These are phyloP conservation scores for Brassica balearica DNA, from an alignment of 441 rosid genomes.

Conservation along the genomic window DNA sequence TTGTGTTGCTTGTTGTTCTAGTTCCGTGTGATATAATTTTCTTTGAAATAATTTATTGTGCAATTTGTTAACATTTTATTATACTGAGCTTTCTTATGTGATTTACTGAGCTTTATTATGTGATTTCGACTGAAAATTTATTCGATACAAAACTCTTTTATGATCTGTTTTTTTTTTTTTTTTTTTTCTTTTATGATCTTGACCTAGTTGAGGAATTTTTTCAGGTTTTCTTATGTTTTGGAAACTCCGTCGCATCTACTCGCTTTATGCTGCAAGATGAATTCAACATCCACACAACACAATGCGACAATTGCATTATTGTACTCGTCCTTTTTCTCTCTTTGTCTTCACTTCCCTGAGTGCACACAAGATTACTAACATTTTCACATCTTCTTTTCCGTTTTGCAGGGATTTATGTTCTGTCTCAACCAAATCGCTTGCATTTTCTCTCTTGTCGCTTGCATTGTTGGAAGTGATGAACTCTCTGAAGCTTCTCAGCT, in stretches of 20 bases:
- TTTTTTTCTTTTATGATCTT: neutral
- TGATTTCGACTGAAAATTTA: neutral
- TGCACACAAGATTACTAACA: neutral
- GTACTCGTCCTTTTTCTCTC: conserved; percentile 50
- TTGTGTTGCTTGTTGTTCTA: neutral
- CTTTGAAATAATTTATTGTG: neutral
- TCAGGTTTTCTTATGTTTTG: conserved; percentile 87
- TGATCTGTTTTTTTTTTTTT: neutral
- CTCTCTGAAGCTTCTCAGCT: conserved; percentile 85
- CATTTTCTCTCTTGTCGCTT: conserved; percentile 86
- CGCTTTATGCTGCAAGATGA: conserved; percentile 97
- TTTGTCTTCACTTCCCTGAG: neutral
- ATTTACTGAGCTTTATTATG: neutral
- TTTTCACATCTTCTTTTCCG: neutral
- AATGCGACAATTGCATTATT: conserved; percentile 94
- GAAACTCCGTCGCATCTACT: conserved; percentile 91
- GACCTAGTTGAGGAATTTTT: conserved; percentile 6
- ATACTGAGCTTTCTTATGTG: neutral
- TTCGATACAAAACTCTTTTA: neutral
- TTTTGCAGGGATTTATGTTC: conserved; percentile 86
- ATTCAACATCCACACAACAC: conserved; percentile 94
- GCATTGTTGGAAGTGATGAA: conserved; percentile 93
- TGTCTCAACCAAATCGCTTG: conserved; percentile 97
- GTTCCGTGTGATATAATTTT: neutral
- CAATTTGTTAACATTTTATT: neutral